Evolutionary conservation across 1,139 yeast genomes (phyloP).

Genomic region (Zygosaccharomyces sapae): DNA sequence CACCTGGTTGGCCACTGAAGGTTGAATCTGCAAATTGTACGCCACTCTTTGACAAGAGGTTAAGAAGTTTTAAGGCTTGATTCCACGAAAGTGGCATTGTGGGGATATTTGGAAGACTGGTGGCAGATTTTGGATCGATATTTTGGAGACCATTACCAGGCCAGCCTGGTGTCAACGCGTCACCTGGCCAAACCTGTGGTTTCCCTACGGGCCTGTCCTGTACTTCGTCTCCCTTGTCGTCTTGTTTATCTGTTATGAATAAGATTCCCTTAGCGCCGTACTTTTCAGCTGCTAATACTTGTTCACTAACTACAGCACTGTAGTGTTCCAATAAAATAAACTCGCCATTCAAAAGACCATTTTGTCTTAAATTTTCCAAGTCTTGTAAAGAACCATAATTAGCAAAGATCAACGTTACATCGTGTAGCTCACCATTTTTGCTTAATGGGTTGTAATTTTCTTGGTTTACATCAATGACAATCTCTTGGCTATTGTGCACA

Average conservation of each 20-base stretch:
- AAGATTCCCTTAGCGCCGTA: constrained; percentile 53
- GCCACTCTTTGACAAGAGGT: constrained; percentile 39
- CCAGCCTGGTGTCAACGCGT: constrained; percentile 77
- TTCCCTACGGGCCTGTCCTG: constrained; percentile 65
- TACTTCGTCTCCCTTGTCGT: constrained; percentile 43
- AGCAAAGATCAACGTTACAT: constrained; percentile 49
- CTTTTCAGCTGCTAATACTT: constrained; percentile 49
- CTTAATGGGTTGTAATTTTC: constrained; percentile 68
- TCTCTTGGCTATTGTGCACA: constrained; percentile 39
- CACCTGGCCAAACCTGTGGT: constrained; percentile 69
- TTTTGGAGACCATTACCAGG: constrained; percentile 42
- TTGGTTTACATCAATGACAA: constrained; percentile 42
- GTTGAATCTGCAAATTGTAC: constrained; percentile 38
- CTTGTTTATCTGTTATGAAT: constrained; percentile 38
- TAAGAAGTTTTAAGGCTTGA: constrained; percentile 55
- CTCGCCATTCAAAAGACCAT: constrained; percentile 38
- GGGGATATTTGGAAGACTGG: constrained; percentile 67
- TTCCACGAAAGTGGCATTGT: constrained; percentile 69
- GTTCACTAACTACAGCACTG: constrained; percentile 53
- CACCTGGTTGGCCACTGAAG: constrained; percentile 37
- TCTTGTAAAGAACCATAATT: constrained; percentile 65
- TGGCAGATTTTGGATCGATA: constrained; percentile 46
- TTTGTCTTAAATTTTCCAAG: constrained; percentile 41
- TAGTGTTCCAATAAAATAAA: constrained; percentile 60
- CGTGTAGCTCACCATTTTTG: constrained; percentile 53